Evolutionary conservation across 2,329 filamentous ascomycete genomes (phyloP), one percentile per base, ranked within the genome.

Genomic region (Rhytidhysteron rufulum): DNA sequence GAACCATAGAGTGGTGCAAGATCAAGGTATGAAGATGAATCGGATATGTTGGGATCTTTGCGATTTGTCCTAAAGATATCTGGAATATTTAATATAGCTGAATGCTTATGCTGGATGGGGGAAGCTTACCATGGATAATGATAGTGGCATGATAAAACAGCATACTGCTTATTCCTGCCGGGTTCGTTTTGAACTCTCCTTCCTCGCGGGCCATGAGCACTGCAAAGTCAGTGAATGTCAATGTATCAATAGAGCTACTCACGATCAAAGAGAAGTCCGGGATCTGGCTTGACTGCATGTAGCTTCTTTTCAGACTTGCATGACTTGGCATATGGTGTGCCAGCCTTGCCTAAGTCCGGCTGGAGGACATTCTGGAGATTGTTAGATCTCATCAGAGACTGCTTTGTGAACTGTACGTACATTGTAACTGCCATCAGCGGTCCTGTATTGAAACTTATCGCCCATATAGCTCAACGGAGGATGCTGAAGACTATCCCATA

Each of bases 251-350:
- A n/a, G n/a, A n/a, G n/a, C n/a, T n/a, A 13, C 24, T 27, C 8
- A 37, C 35, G n/a, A 57, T 85, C 81, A 42, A 85, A 85, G 9
- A 86, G 64, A 9, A 79, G 61, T 18, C 74, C 76, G 1, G 81
- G 74, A 31, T 85, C 82, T 3, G 82, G 80, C 40, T 78, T 72
- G 21, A 74, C 70, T 13, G 72, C 76, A 3, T 75, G 72, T 35
- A 77, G 73, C 17, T 73, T 65, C 25, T 71, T 75, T 39, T 63
- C 66, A 3, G 74, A 72, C 19, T 68, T 68, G n/a, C 83, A 78
- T 2, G 78, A 77, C 45, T 80, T 74, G 25, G 82, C 82, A 49
- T 85, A 86, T 0, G 78, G 71, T 30, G 75, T 76, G 15, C 74
- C 74, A 9, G 82, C 79, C 34, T 70, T 71, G 2, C 82, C 82